phyloP scores from a whole-genome alignment of 768 basidiomycete genomes.

The Tephrocybe sp. region DNA sequence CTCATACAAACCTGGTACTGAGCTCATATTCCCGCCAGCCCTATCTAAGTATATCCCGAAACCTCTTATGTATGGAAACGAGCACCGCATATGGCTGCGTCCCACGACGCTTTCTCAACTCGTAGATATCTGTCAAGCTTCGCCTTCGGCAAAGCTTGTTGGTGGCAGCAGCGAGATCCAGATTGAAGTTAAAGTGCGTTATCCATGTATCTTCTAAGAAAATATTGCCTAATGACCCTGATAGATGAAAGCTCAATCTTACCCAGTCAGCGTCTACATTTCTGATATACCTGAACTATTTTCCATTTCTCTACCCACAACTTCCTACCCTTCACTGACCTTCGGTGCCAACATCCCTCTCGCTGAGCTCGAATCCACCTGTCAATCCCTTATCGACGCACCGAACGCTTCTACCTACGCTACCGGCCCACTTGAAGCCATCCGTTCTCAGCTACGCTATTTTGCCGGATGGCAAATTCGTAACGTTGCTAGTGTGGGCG shows the following conservation, averaged over 20 bases:
- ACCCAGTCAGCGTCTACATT: conserved; percentile 15
- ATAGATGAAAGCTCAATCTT: conserved; percentile 14
- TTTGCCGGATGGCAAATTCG: conserved; percentile 16
- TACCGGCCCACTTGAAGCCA: conserved; percentile 14
- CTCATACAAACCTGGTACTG: conserved; percentile 14
- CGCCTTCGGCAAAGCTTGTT: conserved; percentile 9
- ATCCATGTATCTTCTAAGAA: neutral
- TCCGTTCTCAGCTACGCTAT: conserved; percentile 13
- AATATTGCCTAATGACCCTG: neutral
- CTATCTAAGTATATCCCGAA: conserved; percentile 8
- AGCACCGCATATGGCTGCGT: conserved; percentile 13
- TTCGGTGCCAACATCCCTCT: conserved; percentile 17
- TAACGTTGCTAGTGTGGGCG: conserved; percentile 15
- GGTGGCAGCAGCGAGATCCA: conserved; percentile 18
- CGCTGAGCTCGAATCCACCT: conserved; percentile 12
- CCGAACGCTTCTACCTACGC: conserved; percentile 1
- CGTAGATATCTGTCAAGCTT: conserved; percentile 8
- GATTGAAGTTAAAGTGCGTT: conserved; percentile 14
- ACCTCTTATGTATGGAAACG: conserved; percentile 12
- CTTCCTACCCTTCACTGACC: neutral
- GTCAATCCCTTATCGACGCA: conserved; percentile 6
- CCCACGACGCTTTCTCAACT: conserved; percentile 13
- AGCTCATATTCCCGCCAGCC: conserved; percentile 15
- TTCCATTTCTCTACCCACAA: conserved; percentile 6
- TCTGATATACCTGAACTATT: conserved; percentile 14